phyloP scores from a whole-genome alignment of 2,329 filamentous ascomycete genomes.

The Grosmannia huntii region DNA sequence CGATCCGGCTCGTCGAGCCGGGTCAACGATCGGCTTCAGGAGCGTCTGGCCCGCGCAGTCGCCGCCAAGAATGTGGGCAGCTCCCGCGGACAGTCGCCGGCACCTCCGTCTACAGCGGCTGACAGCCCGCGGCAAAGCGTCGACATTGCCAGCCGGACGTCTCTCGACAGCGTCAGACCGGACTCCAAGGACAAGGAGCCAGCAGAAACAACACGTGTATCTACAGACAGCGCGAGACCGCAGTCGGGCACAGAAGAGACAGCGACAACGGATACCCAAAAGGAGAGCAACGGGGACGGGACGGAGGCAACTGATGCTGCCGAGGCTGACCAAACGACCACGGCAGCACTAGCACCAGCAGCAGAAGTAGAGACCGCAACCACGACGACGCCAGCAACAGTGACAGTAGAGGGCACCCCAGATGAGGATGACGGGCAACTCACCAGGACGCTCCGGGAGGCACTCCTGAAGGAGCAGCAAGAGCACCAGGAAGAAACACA shows the following conservation, averaged over 20 bases:
- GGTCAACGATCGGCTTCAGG: slow-evolving; percentile 73
- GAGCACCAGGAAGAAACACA: slow-evolving; percentile 73
- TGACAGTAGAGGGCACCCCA: background rate
- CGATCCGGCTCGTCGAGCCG: slow-evolving; percentile 51
- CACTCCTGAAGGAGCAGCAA: slow-evolving; percentile 25
- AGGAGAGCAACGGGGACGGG: background rate
- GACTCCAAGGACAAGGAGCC: background rate
- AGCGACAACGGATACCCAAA: background rate
- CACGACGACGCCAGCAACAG: background rate
- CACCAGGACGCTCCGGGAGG: slow-evolving; percentile 23
- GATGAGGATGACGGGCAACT: slow-evolving; percentile 19
- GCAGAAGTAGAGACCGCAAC: background rate
- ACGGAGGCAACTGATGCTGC: background rate
- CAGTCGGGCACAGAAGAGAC: no score
- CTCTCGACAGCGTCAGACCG: slow-evolving; percentile 16
- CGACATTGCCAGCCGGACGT: slow-evolving; percentile 20
- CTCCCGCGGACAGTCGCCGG: slow-evolving; percentile 26
- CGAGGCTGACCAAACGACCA: no score
- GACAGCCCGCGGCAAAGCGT: slow-evolving; percentile 31
- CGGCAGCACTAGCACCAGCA: background rate
- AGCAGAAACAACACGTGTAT: background rate
- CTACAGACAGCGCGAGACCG: slow-evolving; percentile 10
- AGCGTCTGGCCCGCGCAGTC: slow-evolving; percentile 77
- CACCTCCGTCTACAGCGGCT: slow-evolving; percentile 27
- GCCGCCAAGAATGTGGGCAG: slow-evolving; percentile 49